phyloP scores from a whole-genome alignment of 2,329 filamentous ascomycete genomes.

The Apiospora arundinis region DNA sequence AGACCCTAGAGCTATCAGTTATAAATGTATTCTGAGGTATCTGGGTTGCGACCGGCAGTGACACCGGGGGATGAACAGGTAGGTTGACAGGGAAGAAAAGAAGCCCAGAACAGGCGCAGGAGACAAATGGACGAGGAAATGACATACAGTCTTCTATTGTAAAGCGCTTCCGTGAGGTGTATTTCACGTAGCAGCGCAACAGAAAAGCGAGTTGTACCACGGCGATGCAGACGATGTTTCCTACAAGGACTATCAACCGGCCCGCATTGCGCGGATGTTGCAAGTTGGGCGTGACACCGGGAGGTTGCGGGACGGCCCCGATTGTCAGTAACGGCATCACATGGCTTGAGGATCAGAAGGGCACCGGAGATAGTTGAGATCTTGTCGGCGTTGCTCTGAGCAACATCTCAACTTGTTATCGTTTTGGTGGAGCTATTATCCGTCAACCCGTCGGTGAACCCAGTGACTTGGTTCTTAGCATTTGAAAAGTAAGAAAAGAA shows the following conservation, averaged over 20 bases:
- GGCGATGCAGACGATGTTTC: constrained; percentile 27
- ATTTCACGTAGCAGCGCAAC: constrained; percentile 30
- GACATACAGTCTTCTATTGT: constrained; percentile 26
- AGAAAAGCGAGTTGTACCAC: constrained; percentile 25
- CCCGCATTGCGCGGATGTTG: background rate
- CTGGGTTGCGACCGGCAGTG: background rate
- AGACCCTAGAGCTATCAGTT: constrained; percentile 22
- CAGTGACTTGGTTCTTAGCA: background rate
- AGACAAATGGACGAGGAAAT: background rate
- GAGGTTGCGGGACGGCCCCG: constrained; percentile 10
- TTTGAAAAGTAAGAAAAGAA: background rate
- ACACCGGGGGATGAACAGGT: background rate
- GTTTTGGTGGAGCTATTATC: background rate
- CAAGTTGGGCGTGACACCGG: background rate
- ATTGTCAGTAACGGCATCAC: background rate
- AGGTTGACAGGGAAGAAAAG: background rate
- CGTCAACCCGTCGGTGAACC: background rate
- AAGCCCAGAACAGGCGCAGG: background rate
- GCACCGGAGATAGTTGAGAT: background rate
- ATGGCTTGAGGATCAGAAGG: background rate
- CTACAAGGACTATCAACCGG: constrained; percentile 25
- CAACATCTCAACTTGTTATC: background rate
- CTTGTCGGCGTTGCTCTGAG: background rate
- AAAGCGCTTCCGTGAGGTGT: constrained; percentile 21
- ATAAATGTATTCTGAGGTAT: no score